These are phyloP conservation scores for Dothideomycetes sp. DNA, from an alignment of 2,329 filamentous ascomycete genomes.

Conservation along the genomic window DNA sequence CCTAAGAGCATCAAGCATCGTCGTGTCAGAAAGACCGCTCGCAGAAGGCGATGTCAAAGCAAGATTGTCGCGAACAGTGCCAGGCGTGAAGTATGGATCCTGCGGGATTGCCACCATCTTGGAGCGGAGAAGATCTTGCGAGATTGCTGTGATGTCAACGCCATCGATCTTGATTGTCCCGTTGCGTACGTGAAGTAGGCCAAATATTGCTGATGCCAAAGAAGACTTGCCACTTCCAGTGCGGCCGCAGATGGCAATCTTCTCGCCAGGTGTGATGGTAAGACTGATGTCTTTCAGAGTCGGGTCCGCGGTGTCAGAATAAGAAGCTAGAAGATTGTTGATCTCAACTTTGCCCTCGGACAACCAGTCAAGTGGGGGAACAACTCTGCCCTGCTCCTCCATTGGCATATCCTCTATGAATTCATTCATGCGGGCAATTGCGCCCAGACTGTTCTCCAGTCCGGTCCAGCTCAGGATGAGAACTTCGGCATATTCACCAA, in stretches of 20 bases:
- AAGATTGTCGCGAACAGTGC: constrained; percentile 37
- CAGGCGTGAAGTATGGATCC: constrained; percentile 39
- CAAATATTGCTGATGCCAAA: constrained; percentile 36
- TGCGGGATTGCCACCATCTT: constrained; percentile 39
- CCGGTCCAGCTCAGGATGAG: constrained; percentile 45
- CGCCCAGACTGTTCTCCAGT: constrained; percentile 48
- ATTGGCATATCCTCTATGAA: constrained; percentile 35
- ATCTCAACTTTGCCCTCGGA: constrained; percentile 62
- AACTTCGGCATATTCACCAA: constrained; percentile 40
- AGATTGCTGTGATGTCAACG: constrained; percentile 33
- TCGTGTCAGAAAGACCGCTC: constrained; percentile 23
- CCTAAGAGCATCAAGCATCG: constrained; percentile 32
- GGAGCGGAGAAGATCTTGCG: constrained; percentile 34
- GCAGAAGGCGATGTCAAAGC: constrained; percentile 29
- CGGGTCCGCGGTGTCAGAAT: constrained; percentile 15
- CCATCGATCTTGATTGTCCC: constrained; percentile 38
- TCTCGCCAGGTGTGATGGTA: constrained; percentile 35
- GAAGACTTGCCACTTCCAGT: constrained; percentile 45
- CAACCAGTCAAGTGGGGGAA: constrained; percentile 64
- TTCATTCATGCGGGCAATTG: constrained; percentile 43
- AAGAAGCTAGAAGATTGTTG: constrained; percentile 41
- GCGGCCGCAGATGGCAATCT: constrained; percentile 42
- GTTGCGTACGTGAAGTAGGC: constrained; percentile 34
- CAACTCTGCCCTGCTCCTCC: constrained; percentile 46
- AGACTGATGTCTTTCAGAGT: constrained; percentile 38